Evolutionary conservation across 208 protist genomes (phyloP).

Genomic region (Wallacemonas sp.): DNA sequence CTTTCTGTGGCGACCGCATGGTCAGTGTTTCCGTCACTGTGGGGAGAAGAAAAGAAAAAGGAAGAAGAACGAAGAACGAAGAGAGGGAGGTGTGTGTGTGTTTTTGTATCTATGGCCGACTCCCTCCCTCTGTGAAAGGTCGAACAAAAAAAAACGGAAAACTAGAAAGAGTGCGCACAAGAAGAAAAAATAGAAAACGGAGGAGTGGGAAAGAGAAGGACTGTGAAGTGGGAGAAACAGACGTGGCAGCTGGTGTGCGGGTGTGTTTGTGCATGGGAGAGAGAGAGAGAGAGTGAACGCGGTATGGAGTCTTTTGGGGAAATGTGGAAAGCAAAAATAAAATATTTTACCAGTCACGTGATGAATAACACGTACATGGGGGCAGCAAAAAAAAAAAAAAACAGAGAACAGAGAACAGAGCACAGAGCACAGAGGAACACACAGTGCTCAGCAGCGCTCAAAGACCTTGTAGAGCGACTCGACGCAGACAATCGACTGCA

Average conservation of each 20-base stretch:
- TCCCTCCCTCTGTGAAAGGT: no score
- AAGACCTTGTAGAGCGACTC: conserved; percentile 92
- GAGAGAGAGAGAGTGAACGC: no score
- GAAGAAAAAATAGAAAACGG: conserved; percentile 13
- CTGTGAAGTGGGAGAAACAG: conserved; percentile 8
- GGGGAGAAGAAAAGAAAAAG: not conserved
- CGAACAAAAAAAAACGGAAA: not conserved
- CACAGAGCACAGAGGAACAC: no score
- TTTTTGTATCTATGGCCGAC: no score
- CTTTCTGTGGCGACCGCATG: not conserved
- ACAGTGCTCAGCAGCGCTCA: conserved; percentile 68
- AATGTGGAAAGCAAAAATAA: no score
- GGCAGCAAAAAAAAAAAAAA: conserved; percentile 17
- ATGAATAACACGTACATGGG: no score
- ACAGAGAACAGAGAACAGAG: not conserved
- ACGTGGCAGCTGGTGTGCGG: no score
- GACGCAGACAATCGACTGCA: conserved; percentile 76
- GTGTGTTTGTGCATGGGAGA: no score
- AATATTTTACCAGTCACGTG: no score
- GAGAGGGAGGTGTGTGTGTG: no score
- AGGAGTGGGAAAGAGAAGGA: not conserved
- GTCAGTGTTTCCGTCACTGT: no score
- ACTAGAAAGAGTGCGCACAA: conserved; percentile 10
- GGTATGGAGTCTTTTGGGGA: no score
- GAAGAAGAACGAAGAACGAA: not conserved